These are phyloP conservation scores for Gynostemma pentaphyllum DNA, from an alignment of 306 rosid species.

Conservation along the genomic window DNA sequence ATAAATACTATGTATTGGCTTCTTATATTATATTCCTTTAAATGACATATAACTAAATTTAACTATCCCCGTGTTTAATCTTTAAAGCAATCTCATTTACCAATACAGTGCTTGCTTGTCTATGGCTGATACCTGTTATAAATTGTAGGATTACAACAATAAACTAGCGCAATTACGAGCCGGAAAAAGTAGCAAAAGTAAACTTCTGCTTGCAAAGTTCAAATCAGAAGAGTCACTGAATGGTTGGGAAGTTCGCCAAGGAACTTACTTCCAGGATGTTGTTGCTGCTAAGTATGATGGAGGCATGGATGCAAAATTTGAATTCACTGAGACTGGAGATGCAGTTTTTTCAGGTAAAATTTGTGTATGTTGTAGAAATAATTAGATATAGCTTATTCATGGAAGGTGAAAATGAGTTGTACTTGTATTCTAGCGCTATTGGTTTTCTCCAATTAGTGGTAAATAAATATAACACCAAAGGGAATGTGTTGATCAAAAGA, in stretches of 20 bases:
- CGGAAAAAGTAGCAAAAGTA: constrained; percentile 93
- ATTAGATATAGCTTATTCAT: not conserved
- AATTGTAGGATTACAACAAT: constrained; percentile 82
- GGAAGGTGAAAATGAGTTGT: not conserved
- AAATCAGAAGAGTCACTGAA: constrained; percentile 51
- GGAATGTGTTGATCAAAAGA: not conserved
- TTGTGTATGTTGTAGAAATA: constrained; percentile 4
- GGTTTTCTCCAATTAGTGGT: not conserved
- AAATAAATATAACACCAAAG: not conserved
- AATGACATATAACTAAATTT: not conserved
- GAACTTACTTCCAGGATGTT: constrained; percentile 86
- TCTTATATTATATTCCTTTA: not conserved
- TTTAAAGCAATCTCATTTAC: not conserved
- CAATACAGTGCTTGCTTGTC: not conserved
- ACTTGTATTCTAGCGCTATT: not conserved
- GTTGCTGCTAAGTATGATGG: constrained; percentile 83
- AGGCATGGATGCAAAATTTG: constrained; percentile 93
- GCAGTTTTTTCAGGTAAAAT: constrained; percentile 76
- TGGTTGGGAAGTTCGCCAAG: constrained; percentile 83
- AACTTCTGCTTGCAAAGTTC: constrained; percentile 69
- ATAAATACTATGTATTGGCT: not conserved
- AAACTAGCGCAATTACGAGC: constrained; percentile 83
- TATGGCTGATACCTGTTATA: constrained; percentile 6
- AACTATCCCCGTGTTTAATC: not conserved
- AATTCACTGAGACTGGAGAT: constrained; percentile 56